Evolutionary conservation across 352 stramenopile species (phyloP), one percentile per base, ranked within the genome.

Genomic region (Globisporangium nagaii): DNA sequence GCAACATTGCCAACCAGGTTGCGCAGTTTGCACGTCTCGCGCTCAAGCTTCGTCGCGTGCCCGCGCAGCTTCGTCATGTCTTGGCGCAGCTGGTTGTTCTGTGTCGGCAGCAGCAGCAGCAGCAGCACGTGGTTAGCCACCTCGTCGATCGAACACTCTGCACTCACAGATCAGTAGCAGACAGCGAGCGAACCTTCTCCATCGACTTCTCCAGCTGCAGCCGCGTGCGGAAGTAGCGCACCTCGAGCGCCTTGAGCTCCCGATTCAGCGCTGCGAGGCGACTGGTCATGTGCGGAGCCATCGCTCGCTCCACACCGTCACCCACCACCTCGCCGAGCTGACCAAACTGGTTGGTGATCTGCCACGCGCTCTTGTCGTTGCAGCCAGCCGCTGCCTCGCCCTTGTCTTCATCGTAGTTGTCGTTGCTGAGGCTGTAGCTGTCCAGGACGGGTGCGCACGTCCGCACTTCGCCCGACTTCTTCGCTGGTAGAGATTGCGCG

Each of bases 211-310:
- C 83, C 13, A 91, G 62, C 27, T 75, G 70, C 27, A 87, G 51
- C 9, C 83, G 79, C 32, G 75, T 93, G 53, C 80, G 79, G 35
- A 90, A 90, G 65, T 86, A 93, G 11, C 84, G 70, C 17, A 79
- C 75, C 49, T 93, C 84, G 7, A 93, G 62, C 19, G 65, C 75
- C 31, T 86, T 89, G 20, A 91, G 61, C 48, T 93, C 79, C 7
- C 79, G 72, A 9, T 83, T 90, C 1, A 93, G 63, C 7, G 62
- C 56, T 5, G 77, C 80, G 11, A 91, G 69, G 12, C 76, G 67
- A 45, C 83, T 93, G 48, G 60, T 78, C 13, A 65, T 48, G n/a
- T 71, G 53, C 37, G 70, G 60, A 56, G 68, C 65, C 28, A 68
- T 53, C 36, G 37, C 19, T 13, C 57, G 60, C 20, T 84, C 75